phyloP scores from a whole-genome alignment of 306 rosid species.

The Vigna radiata region DNA sequence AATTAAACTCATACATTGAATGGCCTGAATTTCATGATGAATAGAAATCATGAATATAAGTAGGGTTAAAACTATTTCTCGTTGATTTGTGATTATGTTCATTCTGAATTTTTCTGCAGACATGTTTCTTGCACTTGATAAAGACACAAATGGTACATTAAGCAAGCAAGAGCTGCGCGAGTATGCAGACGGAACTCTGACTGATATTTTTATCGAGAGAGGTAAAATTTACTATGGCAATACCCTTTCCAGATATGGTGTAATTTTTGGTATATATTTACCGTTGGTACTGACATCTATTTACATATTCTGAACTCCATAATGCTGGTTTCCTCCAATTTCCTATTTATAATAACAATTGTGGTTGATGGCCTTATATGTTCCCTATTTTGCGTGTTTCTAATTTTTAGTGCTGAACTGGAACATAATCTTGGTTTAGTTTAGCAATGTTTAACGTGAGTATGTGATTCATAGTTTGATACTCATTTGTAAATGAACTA shows the following conservation, averaged over 20 bases:
- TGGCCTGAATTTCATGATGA: slow-evolving; percentile 5
- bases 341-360: slow-evolving; percentile 23
- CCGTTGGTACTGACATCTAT: slow-evolving; percentile 14
- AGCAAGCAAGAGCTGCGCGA: slow-evolving; percentile 98
- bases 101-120: slow-evolving; percentile 59
- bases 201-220: slow-evolving; percentile 96
- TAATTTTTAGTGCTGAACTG: slow-evolving; percentile 14
- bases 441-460: neutral
- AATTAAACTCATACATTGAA: neutral
- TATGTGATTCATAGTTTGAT: slow-evolving; percentile 10
- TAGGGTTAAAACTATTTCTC: slow-evolving; percentile 9
- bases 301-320: neutral
- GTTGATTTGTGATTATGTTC: slow-evolving; percentile 30
- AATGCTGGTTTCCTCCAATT: slow-evolving; percentile 14
- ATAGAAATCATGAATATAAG: slow-evolving; percentile 25
- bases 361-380: slow-evolving; percentile 14
- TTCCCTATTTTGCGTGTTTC: slow-evolving; percentile 2
- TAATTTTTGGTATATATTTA: slow-evolving; percentile 18
- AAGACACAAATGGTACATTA: slow-evolving; percentile 78
- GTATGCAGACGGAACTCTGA: slow-evolving; percentile 95
- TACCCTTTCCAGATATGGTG: slow-evolving; percentile 7
- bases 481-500: slow-evolving; percentile 4
- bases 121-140: slow-evolving; percentile 92
- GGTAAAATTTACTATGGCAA: slow-evolving; percentile 53
- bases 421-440: slow-evolving; percentile 11